These are phyloP conservation scores for Monosporozyma siamensis DNA, from an alignment of 805 yeast genomes.

Conservation along the genomic window DNA sequence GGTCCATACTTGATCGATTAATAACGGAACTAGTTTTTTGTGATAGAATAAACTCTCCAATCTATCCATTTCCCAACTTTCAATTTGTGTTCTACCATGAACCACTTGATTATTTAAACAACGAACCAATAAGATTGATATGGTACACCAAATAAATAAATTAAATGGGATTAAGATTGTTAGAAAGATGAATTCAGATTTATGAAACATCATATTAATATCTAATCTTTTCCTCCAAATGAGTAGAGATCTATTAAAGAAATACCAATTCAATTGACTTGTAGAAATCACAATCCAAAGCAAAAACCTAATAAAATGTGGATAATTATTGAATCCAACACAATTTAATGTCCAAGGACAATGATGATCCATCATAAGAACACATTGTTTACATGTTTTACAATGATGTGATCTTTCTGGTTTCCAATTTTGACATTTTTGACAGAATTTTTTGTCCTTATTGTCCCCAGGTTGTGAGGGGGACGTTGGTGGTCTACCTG, in stretches of 20 bases:
- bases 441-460: constrained; percentile 56
- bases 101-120: constrained; percentile 46
- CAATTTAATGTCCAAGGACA: constrained; percentile 91
- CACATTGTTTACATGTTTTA: constrained; percentile 60
- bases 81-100: constrained; percentile 80
- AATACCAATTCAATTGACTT: constrained; percentile 36
- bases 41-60: constrained; percentile 54
- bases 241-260: constrained; percentile 32
- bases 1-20: constrained; percentile 42
- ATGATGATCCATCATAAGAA: constrained; percentile 90
- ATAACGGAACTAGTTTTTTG: constrained; percentile 34
- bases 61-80: constrained; percentile 85
- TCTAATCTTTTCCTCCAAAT: constrained; percentile 44
- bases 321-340: constrained; percentile 69
- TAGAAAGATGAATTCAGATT: constrained; percentile 44
- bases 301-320: constrained; percentile 73
- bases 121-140: constrained; percentile 51
- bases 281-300: constrained; percentile 52
- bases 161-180: constrained; percentile 47
- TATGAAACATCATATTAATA: constrained; percentile 32
- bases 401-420: constrained; percentile 88
- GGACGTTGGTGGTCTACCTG: constrained; percentile 70
- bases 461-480: constrained; percentile 24
- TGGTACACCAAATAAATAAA: constrained; percentile 50
- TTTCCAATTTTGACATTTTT: constrained; percentile 60